Base-by-base conservation (phyloP, 495 filamentous ascomycete genomes). In the Annulohypoxylon stygium region DNA sequence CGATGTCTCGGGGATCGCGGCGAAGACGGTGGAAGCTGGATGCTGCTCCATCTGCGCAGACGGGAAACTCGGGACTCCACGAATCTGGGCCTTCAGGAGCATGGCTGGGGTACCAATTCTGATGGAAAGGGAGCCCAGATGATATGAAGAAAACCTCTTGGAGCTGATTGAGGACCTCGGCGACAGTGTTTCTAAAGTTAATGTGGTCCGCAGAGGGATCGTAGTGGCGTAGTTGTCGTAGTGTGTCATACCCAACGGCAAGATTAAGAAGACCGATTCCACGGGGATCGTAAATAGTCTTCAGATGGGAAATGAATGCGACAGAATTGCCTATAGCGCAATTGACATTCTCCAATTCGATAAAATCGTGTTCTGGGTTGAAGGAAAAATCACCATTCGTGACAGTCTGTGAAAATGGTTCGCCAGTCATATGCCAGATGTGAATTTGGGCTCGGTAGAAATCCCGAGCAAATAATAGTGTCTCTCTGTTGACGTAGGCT, bases 331-430 rank as follows among this genome's bases (percentile, higher is more conserved):
- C 20, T 4, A 43, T 39, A 7, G 9, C 36, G 36, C 8, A 36
- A n/a, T 33, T 14, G 26, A 2, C 7, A 11, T 33, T 16, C 4
- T 34, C 16, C 2, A 55, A 2, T 0, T 33, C 12, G 4, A 55
- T 10, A 3, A 34, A 55, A 14, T 55, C 51, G 11, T 55, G 11
- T 55, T 55, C 51, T 26, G 51, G 51, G 6, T 55, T 55, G 51
- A 55, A 33, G 12, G 16, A 7, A 34, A 55, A 2, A 8, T 18
- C 1, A 12, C 26, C 26, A 43, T 4, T 25, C 11, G 1, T n/a
- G 4, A 43, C 3, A 2, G 3, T 4, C 39, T 14, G 39, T 43
- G 12, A 10, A n/a, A 43, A 30, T 30, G 30, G 30, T 3, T 3
- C 16, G 8, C 5, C 8, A 2, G 25, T 16, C 9, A 34, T 6